Base-by-base conservation (phyloP, 495 filamentous ascomycete species). In the Penicillium odoratum region DNA sequence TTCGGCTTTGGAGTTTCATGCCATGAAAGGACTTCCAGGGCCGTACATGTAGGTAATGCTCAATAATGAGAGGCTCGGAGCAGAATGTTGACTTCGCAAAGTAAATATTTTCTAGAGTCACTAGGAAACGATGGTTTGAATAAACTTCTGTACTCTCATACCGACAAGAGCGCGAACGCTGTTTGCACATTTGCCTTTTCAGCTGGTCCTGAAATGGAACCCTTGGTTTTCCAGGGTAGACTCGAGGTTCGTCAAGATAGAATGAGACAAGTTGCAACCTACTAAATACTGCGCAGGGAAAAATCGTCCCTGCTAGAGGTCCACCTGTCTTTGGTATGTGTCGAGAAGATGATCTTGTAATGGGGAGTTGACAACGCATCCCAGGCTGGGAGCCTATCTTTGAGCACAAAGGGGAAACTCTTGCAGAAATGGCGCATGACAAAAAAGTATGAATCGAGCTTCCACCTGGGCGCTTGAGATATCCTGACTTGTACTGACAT, bases 171-270 rank as follows among this genome's bases (percentile, higher is more conserved):
- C 40, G 91, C 92, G 42, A 82, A 93, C 66, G 93, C 92, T 6
- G 87, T 96, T 15, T 96, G 93, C 74, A 96, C 92, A 3, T 93
- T 96, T 74, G 93, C 83, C 7, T 96, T 90, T 75, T 89, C 81
- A 48, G 78, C 84, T 54, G 91, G 91, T 0, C 92, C 92, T 1
- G 87, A 85, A 5, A 76, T 87, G 29, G 88, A 94, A 59, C 83
- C 87, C 0, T 71, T 90, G 16, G 74, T 96, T 7, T 97, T 96
- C 68, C 88, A 97, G 75, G 92, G 92, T 72, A 85, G 67, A 88
- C 87, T 67, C 57, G 67, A 61, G 65, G 72, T 74, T 49, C 10
- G 56, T 57, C 26, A 13, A 21, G 16, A 28, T 18, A 48, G 16
- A 21, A 28, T 21, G 16, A 7, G 21, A 31, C 40, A 13, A 48